A percentile compares a stretch with the other conserved stretches of the same genome.
These are phyloP conservation scores for Epichloe elymi DNA, from an alignment of 2,329 filamentous ascomycete species.

Conservation along the genomic window DNA sequence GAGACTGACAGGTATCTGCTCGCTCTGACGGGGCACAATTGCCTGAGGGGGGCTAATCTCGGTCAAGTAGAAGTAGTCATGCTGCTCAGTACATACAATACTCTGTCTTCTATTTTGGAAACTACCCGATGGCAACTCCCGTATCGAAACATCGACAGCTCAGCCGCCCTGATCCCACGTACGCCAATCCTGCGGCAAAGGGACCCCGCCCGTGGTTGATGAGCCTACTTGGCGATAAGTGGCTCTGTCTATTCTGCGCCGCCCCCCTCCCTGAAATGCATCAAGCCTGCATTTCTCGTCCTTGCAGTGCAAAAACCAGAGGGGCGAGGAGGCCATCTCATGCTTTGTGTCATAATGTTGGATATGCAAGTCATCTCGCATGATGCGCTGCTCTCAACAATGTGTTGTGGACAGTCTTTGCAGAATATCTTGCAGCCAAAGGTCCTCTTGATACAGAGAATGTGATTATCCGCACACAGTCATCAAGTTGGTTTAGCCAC, in stretches of 20 bases:
- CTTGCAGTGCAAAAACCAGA: too few species aligned
- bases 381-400: not conserved
- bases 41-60: too few species aligned
- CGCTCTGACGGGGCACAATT: too few species aligned
- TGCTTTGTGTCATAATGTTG: not conserved
- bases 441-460: too few species aligned
- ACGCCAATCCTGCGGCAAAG: not conserved
- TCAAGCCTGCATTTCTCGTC: not conserved
- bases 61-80: too few species aligned
- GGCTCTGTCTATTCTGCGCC: not conserved
- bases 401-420: not conserved
- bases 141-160: not conserved
- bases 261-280: too few species aligned
- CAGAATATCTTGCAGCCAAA: too few species aligned
- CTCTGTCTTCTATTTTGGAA: too few species aligned
- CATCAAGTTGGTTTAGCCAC: slow-evolving; percentile 81
- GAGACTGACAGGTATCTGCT: too few species aligned
- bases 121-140: too few species aligned
- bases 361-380: not conserved
- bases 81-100: too few species aligned
- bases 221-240: not conserved
- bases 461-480: too few species aligned
- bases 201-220: not conserved
- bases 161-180: not conserved
- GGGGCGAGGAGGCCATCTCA: not conserved